A percentile compares a stretch with the other conserved stretches of the same genome.
Evolutionary conservation across 2,329 filamentous ascomycete genomes (phyloP).

Genomic region (Alternaria novae-zelandiae): DNA sequence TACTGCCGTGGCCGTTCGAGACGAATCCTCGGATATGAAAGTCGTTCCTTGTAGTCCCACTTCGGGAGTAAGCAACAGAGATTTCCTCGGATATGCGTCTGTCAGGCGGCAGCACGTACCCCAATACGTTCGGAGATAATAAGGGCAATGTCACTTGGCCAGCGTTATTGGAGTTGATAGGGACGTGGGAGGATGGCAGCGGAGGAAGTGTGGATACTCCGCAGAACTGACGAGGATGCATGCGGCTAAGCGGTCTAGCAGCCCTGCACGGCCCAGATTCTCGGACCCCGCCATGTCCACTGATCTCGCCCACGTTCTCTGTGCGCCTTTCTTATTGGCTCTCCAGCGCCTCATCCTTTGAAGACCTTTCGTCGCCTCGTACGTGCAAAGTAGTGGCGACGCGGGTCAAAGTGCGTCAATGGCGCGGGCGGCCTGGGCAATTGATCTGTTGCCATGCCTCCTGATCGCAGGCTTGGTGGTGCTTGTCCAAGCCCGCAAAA

Average conservation of each 20-base stretch:
- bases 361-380: not conserved
- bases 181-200: slow-evolving; percentile 5
- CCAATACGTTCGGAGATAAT: not conserved
- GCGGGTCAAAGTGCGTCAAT: slow-evolving; percentile 5
- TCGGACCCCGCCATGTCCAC: slow-evolving; percentile 15
- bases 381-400: slow-evolving; percentile 4
- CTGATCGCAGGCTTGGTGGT: slow-evolving; percentile 12
- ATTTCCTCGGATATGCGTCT: not conserved
- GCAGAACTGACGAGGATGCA: not conserved
- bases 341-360: slow-evolving; percentile 2
- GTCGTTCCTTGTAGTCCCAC: not conserved
- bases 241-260: not conserved
- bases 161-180: not conserved
- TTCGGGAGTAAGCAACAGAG: not conserved
- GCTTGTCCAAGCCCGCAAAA: slow-evolving; percentile 23
- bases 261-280: slow-evolving; percentile 3
- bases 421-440: not conserved
- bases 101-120: not conserved
- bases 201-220: slow-evolving; percentile 2
- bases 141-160: not conserved
- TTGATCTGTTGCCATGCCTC: slow-evolving; percentile 10
- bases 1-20: not conserved
- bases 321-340: slow-evolving; percentile 20
- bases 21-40: not conserved
- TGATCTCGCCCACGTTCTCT: slow-evolving; percentile 16